Conservation (phyloP, 2,329 filamentous ascomycete genomes). For the Trichothecium sympodiale region DNA sequence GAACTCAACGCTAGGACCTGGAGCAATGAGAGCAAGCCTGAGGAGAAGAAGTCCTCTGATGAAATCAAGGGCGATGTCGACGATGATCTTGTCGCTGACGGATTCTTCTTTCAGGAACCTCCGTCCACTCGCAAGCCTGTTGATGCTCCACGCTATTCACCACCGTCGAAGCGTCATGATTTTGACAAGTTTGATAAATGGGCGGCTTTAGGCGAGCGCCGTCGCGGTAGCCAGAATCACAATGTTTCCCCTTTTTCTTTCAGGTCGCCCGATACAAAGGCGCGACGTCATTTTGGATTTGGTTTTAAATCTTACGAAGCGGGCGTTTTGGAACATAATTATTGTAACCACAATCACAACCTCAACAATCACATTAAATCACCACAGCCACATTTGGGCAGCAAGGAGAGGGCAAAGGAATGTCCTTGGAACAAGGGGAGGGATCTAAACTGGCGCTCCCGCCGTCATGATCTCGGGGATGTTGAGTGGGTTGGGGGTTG, state of each 20-base stretch:
- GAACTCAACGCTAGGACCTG: conserved; percentile 64
- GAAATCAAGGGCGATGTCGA: conserved; percentile 41
- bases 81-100: conserved; percentile 55
- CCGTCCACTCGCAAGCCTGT: conserved; percentile 24
- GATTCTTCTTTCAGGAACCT: conserved; percentile 64
- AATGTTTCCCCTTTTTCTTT: conserved; percentile 30
- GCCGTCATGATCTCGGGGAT: conserved; percentile 60
- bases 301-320: conserved; percentile 36
- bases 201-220: conserved; percentile 75
- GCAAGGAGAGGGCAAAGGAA: conserved; percentile 37
- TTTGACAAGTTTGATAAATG: conserved; percentile 87
- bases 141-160: conserved; percentile 45
- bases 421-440: conserved; percentile 47
- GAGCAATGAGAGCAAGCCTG: conserved; percentile 60
- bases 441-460: conserved; percentile 53
- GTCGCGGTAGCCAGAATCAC: conserved; percentile 50
- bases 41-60: conserved; percentile 11
- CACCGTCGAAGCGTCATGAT: conserved; percentile 49
- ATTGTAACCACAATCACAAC: conserved; percentile 11
- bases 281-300: conserved; percentile 37
- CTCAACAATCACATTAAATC: conserved; percentile 12
- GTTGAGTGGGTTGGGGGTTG: conserved; percentile 94
- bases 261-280: conserved; percentile 37
- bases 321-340: conserved; percentile 36
- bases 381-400: conserved; percentile 24